phyloP scores from a whole-genome alignment of 345 rosid genomes.

The Salix koriyanagi region DNA sequence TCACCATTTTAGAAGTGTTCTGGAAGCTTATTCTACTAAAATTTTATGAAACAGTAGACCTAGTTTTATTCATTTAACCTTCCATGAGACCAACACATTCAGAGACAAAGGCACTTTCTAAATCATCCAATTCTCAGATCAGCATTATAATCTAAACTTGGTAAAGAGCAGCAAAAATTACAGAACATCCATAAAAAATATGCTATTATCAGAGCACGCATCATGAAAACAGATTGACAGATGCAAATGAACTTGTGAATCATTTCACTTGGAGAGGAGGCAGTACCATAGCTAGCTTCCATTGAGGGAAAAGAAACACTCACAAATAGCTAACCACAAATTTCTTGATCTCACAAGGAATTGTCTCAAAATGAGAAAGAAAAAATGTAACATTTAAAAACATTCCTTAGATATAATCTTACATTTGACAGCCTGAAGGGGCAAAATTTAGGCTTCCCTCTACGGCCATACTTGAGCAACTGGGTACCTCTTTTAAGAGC shows the following conservation, averaged over 20 bases:
- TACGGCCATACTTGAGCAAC: constrained; percentile 25
- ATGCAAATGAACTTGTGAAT: no score
- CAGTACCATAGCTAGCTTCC: no score
- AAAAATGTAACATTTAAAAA: not conserved
- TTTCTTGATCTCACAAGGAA: not conserved
- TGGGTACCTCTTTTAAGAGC: constrained; percentile 26
- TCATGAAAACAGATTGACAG: no score
- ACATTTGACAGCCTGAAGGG: constrained; percentile 26
- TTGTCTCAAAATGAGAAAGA: not conserved
- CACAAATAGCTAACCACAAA: no score
- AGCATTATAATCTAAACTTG: no score
- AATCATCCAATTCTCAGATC: no score
- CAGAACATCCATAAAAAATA: no score
- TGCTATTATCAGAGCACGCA: no score
- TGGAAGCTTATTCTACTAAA: not conserved
- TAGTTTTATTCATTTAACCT: not conserved
- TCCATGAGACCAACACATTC: not conserved
- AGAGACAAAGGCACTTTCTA: not conserved
- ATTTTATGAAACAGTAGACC: not conserved
- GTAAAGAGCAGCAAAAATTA: no score
- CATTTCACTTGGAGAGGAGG: no score
- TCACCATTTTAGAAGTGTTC: not conserved
- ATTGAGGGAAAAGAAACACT: no score
- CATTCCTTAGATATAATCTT: not conserved
- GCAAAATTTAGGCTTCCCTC: constrained; percentile 27